Conservation (phyloP, 371 early-diverging fungal genomes). For the Mucor indicus region DNA sequence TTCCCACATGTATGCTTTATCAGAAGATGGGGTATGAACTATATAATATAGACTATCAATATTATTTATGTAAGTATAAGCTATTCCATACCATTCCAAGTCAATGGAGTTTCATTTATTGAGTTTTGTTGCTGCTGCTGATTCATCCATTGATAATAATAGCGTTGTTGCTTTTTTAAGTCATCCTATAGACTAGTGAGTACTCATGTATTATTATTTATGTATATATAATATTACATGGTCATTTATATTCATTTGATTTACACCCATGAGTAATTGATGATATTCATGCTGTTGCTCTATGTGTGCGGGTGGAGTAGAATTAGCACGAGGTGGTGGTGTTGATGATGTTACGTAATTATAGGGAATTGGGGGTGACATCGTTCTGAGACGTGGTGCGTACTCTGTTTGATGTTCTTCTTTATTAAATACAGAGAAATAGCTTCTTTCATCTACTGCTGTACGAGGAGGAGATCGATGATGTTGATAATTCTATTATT, state of each 20-base stretch:
- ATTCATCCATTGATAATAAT: constrained; percentile 29
- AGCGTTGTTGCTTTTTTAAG: constrained; percentile 19
- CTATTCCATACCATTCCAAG: constrained; percentile 21
- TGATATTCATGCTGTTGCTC: constrained; percentile 21
- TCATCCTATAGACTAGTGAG: not conserved
- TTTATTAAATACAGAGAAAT: constrained; percentile 7
- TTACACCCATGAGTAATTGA: constrained; percentile 14
- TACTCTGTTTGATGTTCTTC: constrained; percentile 4
- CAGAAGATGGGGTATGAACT: too few relatives aligned
- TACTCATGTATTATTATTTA: too few relatives aligned
- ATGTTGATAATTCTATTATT: not conserved
- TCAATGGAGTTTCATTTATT: not conserved
- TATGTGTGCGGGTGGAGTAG: constrained; percentile 39
- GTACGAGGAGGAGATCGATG: constrained; percentile 6
- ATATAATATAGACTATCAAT: too few relatives aligned
- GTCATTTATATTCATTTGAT: constrained; percentile 10
- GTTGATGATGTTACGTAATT: constrained; percentile 29
- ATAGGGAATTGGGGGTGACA: constrained; percentile 31
- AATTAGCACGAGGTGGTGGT: constrained; percentile 42
- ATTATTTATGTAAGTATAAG: not conserved
- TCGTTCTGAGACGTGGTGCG: constrained; percentile 21
- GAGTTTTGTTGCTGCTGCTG: too few relatives aligned
- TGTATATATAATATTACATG: not conserved
- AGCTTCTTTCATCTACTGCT: not conserved
- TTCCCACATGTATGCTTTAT: too few relatives aligned